Evolutionary conservation across 805 yeast species (phyloP).

Genomic region (Wickerhamomyces alni): DNA sequence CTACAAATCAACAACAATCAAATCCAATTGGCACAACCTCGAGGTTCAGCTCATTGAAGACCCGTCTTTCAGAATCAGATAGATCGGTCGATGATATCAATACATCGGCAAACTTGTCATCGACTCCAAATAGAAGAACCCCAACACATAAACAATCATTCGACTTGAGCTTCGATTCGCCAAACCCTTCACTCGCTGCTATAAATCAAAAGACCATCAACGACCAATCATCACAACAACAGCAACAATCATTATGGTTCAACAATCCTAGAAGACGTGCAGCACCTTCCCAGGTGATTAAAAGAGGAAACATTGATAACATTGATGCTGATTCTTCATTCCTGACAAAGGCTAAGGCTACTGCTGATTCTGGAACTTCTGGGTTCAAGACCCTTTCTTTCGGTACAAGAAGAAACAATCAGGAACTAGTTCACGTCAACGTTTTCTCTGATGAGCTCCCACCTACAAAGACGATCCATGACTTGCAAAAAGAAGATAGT

Average conservation of each 20-base stretch:
- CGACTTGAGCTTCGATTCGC: slow-evolving; percentile 13
- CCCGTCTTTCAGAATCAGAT: slow-evolving; percentile 11
- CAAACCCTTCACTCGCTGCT: slow-evolving; percentile 16
- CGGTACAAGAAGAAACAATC: slow-evolving; percentile 28
- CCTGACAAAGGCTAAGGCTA: slow-evolving; percentile 14
- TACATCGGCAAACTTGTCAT: slow-evolving; percentile 7
- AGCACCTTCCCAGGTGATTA: slow-evolving; percentile 41
- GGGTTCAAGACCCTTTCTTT: slow-evolving; percentile 33
- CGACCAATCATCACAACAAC: slow-evolving; percentile 3
- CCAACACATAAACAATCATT: slow-evolving; percentile 19
- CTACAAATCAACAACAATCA: neutral
- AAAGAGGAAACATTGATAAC: slow-evolving; percentile 28
- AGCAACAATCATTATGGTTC: slow-evolving; percentile 29
- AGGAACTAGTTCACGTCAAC: slow-evolving; percentile 21
- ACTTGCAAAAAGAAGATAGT: slow-evolving; percentile 33
- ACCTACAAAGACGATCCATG: slow-evolving; percentile 33
- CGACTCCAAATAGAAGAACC: slow-evolving; percentile 22
- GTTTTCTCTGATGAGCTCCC: slow-evolving; percentile 35
- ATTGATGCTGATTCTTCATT: slow-evolving; percentile 19
- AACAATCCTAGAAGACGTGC: slow-evolving; percentile 39
- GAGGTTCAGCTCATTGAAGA: slow-evolving; percentile 18
- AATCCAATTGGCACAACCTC: slow-evolving; percentile 8
- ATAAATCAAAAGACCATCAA: slow-evolving; percentile 18
- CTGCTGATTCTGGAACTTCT: slow-evolving; percentile 10
- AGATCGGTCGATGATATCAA: slow-evolving; percentile 18